Conservation (phyloP, 768 basidiomycete genomes). For the Cystobasidium onofrii region DNA sequence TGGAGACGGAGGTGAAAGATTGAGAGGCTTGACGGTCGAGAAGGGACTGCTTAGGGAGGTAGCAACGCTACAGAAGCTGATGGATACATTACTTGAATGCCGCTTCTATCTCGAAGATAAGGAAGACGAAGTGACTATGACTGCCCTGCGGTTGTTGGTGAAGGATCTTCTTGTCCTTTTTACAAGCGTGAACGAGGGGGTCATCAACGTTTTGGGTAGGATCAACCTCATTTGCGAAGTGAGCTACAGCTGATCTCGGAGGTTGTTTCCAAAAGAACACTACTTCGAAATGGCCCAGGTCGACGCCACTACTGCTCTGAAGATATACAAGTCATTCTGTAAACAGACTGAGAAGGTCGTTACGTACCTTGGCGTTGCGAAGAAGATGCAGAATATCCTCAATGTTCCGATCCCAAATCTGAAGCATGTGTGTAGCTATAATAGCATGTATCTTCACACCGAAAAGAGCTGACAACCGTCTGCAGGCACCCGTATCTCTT, state of each 20-base stretch:
- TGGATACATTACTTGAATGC: constrained; percentile 78
- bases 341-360: constrained; percentile 80
- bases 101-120: constrained; percentile 92
- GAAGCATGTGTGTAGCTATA: constrained; percentile 69
- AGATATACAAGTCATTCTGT: constrained; percentile 88
- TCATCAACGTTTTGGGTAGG: constrained; percentile 53
- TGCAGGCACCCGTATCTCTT: constrained; percentile 84
- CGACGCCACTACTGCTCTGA: constrained; percentile 77
- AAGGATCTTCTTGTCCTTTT: constrained; percentile 93
- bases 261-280: constrained; percentile 55
- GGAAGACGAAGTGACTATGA: constrained; percentile 80
- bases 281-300: constrained; percentile 96
- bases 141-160: constrained; percentile 82
- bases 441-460: constrained; percentile 21
- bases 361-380: constrained; percentile 83
- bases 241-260: too few relatives aligned
- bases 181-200: constrained; percentile 93
- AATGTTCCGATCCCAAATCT: constrained; percentile 90
- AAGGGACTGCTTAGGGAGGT: constrained; percentile 91
- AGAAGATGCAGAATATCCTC: constrained; percentile 81
- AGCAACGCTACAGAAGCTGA: constrained; percentile 77
- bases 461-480: background rate
- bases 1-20: constrained; percentile 67
- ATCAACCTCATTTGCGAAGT: too few relatives aligned
- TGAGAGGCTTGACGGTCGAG: constrained; percentile 86